Evolutionary conservation across 768 basidiomycete species (phyloP), one percentile per base, ranked within the genome.

Genomic region (Leccinum fibrillosum): DNA sequence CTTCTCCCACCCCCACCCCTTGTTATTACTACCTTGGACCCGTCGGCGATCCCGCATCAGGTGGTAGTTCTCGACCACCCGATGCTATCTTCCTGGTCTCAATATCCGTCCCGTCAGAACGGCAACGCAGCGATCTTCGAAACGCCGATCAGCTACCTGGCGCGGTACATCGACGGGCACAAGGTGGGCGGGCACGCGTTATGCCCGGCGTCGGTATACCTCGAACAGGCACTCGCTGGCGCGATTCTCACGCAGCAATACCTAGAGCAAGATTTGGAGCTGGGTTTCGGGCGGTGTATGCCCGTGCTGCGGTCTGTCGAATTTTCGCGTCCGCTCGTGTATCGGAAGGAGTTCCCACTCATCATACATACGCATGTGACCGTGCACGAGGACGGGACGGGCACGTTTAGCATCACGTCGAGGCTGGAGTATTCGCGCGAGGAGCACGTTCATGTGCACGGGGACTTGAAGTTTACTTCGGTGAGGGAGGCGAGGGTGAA

Each of bases 171-270:
- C 7, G 59, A 68, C 21, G 85, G 86, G 0, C 88, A 89, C 57
- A 74, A 65, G n/a, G 86, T 89, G 7, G 80, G 76, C 6, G 82
- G 78, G 4, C 55, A 77, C 34, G 75, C 83, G 0, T 75, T 88
- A 5, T 88, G 86, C 61, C 86, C 88, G 10, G 87, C 84, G 1
- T 87, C 86, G 0, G 78, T 88, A 2, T 87, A 87, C 61, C 66
- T 84, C 12, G 86, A 88, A 61, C 78, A 83, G 44, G 81, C 75
- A 0, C 69, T 81, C 35, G 78, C 81, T 6, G 81, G 78, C 1
- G 72, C 82, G 11, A 57, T 73, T 30, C 72, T 81, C 32, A 64
- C 76, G 4, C 66, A 67, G 25, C 68, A 67, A 11, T 68, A 78
- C 19, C 65, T 75, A 30, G 65, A 65, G 1, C 54, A 66, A 13